Conservation (phyloP, 495 filamentous ascomycete genomes). For the Pyronema domesticum region DNA sequence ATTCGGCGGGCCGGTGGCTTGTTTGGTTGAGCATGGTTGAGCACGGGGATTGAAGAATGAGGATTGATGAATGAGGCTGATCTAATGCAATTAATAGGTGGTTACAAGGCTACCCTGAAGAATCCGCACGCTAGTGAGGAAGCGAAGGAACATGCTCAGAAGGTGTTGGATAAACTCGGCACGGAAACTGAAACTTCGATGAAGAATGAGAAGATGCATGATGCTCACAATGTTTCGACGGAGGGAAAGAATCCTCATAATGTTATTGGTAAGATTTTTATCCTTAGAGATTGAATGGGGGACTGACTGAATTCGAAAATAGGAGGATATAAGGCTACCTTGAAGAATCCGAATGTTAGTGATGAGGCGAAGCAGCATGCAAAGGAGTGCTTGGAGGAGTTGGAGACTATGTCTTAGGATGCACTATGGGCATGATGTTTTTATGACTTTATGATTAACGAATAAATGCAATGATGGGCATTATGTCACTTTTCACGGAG, state of each 20-base stretch:
- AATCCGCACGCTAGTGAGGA: conserved; percentile 34
- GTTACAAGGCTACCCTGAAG: conserved; percentile 23
- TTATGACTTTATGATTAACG: too few relatives aligned
- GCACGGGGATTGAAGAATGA: too few relatives aligned
- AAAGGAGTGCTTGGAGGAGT: conserved; percentile 24
- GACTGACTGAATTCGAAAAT: neutral
- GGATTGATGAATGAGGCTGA: too few relatives aligned
- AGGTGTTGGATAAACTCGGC: conserved; percentile 21
- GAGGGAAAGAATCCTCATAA: conserved; percentile 1
- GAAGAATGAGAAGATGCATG: neutral
- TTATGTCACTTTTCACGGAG: too few relatives aligned
- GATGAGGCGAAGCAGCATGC: conserved; percentile 32
- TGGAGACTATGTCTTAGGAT: neutral
- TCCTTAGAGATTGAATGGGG: neutral
- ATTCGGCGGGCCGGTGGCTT: too few relatives aligned
- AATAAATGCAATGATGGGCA: too few relatives aligned
- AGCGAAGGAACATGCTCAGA: conserved; percentile 31
- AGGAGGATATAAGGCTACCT: conserved; percentile 16
- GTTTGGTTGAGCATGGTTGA: too few relatives aligned
- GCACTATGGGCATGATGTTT: too few relatives aligned
- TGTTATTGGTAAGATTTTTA: neutral
- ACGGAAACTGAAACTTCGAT: too few relatives aligned
- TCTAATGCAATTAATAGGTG: neutral
- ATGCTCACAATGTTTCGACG: neutral
- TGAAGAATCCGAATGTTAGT: conserved; percentile 34